Evolutionary conservation across 176 grass and related monocot species (phyloP).

Genomic region (Eragrostis curvula): DNA sequence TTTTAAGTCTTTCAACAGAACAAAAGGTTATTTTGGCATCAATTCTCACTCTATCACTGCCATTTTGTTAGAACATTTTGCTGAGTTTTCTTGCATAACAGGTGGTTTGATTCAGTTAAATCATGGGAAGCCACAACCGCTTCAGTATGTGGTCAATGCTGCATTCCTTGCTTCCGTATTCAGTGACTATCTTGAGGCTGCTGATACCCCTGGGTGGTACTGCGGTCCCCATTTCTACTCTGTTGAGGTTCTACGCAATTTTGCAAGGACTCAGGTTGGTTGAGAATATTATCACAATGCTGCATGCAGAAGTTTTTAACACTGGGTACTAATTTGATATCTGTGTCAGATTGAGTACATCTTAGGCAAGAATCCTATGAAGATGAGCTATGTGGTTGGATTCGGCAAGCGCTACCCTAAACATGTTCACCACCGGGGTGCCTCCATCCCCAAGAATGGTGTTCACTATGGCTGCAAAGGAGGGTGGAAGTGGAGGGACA

Average conservation of each 20-base stretch:
- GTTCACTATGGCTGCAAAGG: slow-evolving; percentile 83
- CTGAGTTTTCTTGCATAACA: slow-evolving; percentile 44
- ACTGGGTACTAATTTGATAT: slow-evolving; percentile 23
- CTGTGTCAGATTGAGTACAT: slow-evolving; percentile 76
- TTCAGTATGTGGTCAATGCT: slow-evolving; percentile 90
- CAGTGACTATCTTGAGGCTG: slow-evolving; percentile 93
- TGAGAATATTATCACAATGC: not conserved
- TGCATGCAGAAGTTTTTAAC: not conserved
- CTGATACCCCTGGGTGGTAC: slow-evolving; percentile 95
- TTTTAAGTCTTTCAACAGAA: slow-evolving; percentile 86
- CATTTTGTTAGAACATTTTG: slow-evolving; percentile 24
- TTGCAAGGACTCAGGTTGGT: slow-evolving; percentile 83
- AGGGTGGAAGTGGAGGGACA: slow-evolving; percentile 89
- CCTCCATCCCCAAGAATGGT: slow-evolving; percentile 85
- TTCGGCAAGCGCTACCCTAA: slow-evolving; percentile 71
- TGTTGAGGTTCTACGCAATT: slow-evolving; percentile 69
- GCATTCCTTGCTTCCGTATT: slow-evolving; percentile 93
- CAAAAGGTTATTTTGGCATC: slow-evolving; percentile 61
- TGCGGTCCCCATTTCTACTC: slow-evolving; percentile 94
- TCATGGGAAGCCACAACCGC: slow-evolving; percentile 79
- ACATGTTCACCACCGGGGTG: slow-evolving; percentile 91
- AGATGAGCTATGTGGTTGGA: slow-evolving; percentile 95
- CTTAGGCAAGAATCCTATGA: slow-evolving; percentile 89
- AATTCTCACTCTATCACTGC: not conserved
- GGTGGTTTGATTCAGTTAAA: slow-evolving; percentile 93